Conservation (phyloP, 2,329 filamentous ascomycete genomes). For the Pezicula neosporulosa region DNA sequence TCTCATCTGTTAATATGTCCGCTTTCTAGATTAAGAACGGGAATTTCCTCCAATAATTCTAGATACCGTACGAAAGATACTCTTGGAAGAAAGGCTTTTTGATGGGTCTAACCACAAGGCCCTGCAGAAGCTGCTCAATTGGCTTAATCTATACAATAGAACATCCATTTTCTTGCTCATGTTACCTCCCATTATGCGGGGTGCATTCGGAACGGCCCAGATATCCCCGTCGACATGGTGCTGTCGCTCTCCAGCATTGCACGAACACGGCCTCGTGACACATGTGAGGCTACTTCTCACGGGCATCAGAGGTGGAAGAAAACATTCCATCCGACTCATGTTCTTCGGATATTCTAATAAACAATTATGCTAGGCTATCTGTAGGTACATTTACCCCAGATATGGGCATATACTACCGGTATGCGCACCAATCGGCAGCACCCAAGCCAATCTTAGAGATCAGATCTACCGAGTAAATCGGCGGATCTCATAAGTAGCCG, state of each 20-base stretch:
- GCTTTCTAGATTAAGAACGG: slow-evolving; percentile 2
- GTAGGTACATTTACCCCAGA: slow-evolving; percentile 4
- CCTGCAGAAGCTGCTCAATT: too few species aligned
- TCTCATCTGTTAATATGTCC: slow-evolving; percentile 8
- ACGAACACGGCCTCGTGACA: too few species aligned
- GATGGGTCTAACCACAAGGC: too few species aligned
- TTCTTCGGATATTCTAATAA: slow-evolving; percentile 1
- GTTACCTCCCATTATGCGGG: background rate
- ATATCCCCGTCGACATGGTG: slow-evolving; percentile 4
- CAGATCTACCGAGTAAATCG: background rate
- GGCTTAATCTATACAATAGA: too few species aligned
- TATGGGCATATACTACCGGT: background rate
- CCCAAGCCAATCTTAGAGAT: background rate
- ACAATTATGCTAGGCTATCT: background rate
- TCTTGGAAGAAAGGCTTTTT: too few species aligned
- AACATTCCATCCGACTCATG: slow-evolving; percentile 2
- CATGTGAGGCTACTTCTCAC: too few species aligned
- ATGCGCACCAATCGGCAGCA: slow-evolving; percentile 2
- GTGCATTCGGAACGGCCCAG: slow-evolving; percentile 2
- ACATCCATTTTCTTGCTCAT: background rate
- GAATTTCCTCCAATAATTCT: slow-evolving; percentile 15
- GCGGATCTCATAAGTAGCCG: background rate
- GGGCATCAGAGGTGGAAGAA: slow-evolving; percentile 9
- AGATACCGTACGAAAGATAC: slow-evolving; percentile 4
- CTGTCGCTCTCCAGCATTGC: too few species aligned